phyloP scores from a whole-genome alignment of 2,329 filamentous ascomycete species.

The Arthrobotrys musiformis region DNA sequence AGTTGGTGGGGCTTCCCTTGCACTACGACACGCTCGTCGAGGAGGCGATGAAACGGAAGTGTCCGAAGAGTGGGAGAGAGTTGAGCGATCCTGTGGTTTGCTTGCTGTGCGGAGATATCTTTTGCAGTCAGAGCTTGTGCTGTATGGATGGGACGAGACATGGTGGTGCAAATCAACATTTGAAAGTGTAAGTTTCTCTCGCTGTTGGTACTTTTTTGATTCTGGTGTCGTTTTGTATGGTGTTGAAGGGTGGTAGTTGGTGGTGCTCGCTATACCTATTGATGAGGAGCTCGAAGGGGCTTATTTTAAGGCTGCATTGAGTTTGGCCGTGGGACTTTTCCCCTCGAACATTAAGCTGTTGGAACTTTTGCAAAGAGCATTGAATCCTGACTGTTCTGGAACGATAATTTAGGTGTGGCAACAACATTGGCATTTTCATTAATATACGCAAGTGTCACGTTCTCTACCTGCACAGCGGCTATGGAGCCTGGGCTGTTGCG shows the following conservation, averaged over 20 bases:
- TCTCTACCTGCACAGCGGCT: slow-evolving; percentile 82
- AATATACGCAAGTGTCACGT: slow-evolving; percentile 96
- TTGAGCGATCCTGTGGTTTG: slow-evolving; percentile 90
- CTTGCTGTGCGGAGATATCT: slow-evolving; percentile 94
- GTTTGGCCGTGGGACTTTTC: neutral
- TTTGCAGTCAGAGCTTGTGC: slow-evolving; percentile 93
- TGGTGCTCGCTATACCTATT: neutral
- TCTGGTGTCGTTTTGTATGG: neutral
- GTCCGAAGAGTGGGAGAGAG: slow-evolving; percentile 90
- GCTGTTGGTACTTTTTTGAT: neutral
- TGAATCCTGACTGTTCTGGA: neutral
- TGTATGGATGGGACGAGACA: slow-evolving; percentile 76
- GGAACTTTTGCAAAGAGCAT: neutral
- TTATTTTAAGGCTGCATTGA: neutral
- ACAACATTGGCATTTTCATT: slow-evolving; percentile 90
- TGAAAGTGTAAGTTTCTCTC: slow-evolving; percentile 74
- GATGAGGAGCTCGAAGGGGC: neutral
- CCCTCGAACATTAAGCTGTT: neutral
- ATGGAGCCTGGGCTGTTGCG: slow-evolving; percentile 85
- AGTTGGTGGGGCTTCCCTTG: slow-evolving; percentile 89
- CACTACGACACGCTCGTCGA: slow-evolving; percentile 94
- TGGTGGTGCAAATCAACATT: slow-evolving; percentile 90
- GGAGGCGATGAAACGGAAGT: slow-evolving; percentile 83
- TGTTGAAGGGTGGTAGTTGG: neutral
- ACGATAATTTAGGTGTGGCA: slow-evolving; percentile 74